A percentile compares a stretch with the other conserved stretches of the same genome.
Conservation (phyloP, 2,329 filamentous ascomycete genomes). For the Xylaria sp. region DNA sequence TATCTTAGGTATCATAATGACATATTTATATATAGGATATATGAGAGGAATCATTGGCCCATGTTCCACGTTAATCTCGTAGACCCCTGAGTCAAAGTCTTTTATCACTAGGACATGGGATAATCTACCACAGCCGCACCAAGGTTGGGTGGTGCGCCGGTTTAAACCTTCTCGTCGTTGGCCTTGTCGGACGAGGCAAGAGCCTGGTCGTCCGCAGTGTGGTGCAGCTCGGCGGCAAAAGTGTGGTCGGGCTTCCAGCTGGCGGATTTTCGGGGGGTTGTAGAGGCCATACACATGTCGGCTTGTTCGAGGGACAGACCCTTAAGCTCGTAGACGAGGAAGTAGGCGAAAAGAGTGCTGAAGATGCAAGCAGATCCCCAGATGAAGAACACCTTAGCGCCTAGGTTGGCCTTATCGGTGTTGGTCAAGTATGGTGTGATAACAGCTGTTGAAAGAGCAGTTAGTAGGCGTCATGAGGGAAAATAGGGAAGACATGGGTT, state of each 20-base stretch:
- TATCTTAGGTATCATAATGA: conserved; percentile 25
- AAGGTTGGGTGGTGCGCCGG: neutral
- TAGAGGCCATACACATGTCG: conserved; percentile 65
- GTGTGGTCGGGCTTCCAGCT: conserved; percentile 45
- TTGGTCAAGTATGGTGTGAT: conserved; percentile 75
- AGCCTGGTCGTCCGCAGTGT: conserved; percentile 35
- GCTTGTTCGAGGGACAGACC: conserved; percentile 76
- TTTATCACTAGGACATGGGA: conserved; percentile 19
- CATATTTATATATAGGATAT: conserved; percentile 23
- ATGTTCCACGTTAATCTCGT: conserved; percentile 11
- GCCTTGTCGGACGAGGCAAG: conserved; percentile 23
- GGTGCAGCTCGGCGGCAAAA: conserved; percentile 43
- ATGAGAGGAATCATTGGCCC: conserved; percentile 12
- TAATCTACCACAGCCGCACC: conserved; percentile 4
- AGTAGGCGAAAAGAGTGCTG: conserved; percentile 61
- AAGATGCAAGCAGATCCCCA: conserved; percentile 65
- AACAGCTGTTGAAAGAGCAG: conserved; percentile 47
- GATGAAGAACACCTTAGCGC: conserved; percentile 59
- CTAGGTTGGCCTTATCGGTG: conserved; percentile 49
- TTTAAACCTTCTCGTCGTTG: conserved; percentile 40
- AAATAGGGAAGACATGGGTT: neutral
- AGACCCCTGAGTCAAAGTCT: conserved; percentile 7
- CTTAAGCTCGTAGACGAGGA: conserved; percentile 75
- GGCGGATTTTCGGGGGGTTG: conserved; percentile 47
- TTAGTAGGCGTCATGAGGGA: conserved; percentile 12